Percentiles rank a stretch among this genome's conserved stretches.
Conservation (phyloP, 1,284 basidiomycete species). For the Puccinia horiana region DNA sequence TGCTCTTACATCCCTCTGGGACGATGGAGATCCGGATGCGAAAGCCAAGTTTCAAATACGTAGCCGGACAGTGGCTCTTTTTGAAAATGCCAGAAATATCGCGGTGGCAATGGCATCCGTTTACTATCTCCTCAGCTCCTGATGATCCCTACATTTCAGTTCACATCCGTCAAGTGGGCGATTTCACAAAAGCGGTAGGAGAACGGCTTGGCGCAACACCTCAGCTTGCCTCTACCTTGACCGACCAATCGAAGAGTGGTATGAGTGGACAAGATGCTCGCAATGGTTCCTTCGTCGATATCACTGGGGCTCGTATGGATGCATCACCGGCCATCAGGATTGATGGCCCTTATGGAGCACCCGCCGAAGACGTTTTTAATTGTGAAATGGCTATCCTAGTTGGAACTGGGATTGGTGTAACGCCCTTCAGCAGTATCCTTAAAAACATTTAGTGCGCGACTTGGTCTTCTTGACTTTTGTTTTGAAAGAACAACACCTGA, state of each 20-base stretch:
- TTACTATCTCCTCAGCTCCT: slow-evolving; percentile 88
- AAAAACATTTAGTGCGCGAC: slow-evolving; percentile 77
- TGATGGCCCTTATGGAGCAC: slow-evolving; percentile 81
- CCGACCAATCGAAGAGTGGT: slow-evolving; percentile 72
- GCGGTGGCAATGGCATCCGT: slow-evolving; percentile 76
- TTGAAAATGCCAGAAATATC: slow-evolving; percentile 81
- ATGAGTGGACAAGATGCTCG: slow-evolving; percentile 62
- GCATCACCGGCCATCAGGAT: slow-evolving; percentile 72
- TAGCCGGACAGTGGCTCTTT: slow-evolving; percentile 86
- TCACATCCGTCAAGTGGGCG: slow-evolving; percentile 86
- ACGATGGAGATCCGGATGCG: slow-evolving; percentile 85
- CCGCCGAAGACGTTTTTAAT: slow-evolving; percentile 83
- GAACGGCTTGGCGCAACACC: slow-evolving; percentile 78
- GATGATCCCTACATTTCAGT: slow-evolving; percentile 84
- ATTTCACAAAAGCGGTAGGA: slow-evolving; percentile 78
- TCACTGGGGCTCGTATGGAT: slow-evolving; percentile 61
- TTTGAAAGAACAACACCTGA: slow-evolving; percentile 39
- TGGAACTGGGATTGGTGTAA: slow-evolving; percentile 81
- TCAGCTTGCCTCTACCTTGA: slow-evolving; percentile 71
- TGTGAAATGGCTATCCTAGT: slow-evolving; percentile 80
- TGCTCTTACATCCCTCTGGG: slow-evolving; percentile 62
- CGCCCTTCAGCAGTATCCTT: slow-evolving; percentile 84
- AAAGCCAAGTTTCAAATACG: slow-evolving; percentile 84
- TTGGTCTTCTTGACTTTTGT: background rate
- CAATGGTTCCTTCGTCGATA: slow-evolving; percentile 76